Evolutionary conservation across 1,284 basidiomycete genomes (phyloP).

Genomic region (Wallemia hederae): DNA sequence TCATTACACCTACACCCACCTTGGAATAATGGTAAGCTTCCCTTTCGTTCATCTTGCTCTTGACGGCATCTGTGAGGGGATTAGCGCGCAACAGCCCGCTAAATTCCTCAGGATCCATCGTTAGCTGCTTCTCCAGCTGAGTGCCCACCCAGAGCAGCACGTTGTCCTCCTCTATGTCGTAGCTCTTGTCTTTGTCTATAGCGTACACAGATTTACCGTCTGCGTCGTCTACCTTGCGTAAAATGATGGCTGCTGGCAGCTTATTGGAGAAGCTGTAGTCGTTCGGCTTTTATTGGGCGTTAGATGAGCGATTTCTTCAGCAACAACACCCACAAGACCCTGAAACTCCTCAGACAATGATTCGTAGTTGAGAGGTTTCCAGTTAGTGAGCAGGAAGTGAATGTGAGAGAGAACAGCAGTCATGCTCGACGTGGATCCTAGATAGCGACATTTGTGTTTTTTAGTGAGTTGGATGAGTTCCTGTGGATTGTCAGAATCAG

Average conservation of each 20-base stretch:
- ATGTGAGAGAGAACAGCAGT: background rate
- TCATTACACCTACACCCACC: background rate
- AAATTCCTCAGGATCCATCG: constrained; percentile 12
- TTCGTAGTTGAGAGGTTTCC: background rate
- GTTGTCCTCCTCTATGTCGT: constrained; percentile 9
- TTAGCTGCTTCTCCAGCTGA: constrained; percentile 15
- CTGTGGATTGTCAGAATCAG: background rate
- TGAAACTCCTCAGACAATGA: background rate
- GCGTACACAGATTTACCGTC: constrained; percentile 8
- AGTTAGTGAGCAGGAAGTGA: constrained; percentile 1
- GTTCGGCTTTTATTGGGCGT: background rate
- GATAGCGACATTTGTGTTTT: background rate
- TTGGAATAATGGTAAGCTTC: constrained; percentile 5
- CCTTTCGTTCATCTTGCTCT: constrained; percentile 8
- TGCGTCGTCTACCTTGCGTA: background rate
- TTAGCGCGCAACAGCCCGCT: constrained; percentile 11
- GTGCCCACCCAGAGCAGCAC: constrained; percentile 14
- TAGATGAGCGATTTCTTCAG: background rate
- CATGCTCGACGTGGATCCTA: background rate
- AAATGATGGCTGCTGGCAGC: background rate
- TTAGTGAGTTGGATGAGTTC: background rate
- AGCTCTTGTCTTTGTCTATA: constrained; percentile 13
- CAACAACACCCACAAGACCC: background rate
- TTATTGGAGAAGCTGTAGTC: background rate
- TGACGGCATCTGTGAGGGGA: constrained; percentile 8